Evolutionary conservation across 2,329 filamentous ascomycete species (phyloP), one percentile per base, ranked within the genome.

Genomic region (Venturia pyrina): DNA sequence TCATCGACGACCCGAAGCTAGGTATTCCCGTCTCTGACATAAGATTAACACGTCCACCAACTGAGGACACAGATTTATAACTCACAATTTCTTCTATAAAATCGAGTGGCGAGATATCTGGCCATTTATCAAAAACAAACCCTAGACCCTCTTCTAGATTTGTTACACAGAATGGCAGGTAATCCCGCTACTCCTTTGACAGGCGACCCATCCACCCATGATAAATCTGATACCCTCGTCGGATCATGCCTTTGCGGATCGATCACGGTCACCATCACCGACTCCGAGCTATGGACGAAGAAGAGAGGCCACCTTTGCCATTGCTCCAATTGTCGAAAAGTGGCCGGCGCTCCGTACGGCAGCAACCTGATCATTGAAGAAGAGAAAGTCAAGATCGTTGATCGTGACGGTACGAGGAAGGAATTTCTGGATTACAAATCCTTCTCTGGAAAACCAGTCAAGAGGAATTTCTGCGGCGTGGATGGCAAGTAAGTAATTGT

Each of bases 301-400:
- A 75, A 75, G 7, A 72, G 79, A 40, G 80, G 81, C 1, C 78
- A 81, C 68, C 71, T 82, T 8, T 83, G 81, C 71, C 79, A 83
- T 68, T 83, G 82, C 71, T 71, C 74, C 43, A 84, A 83, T 67
- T 83, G 81, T 72, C 77, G 80, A 53, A 83, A 82, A 70, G 75
- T 78, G 0, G 75, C 80, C 1, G 80, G 81, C 60, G 78, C 76
- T 5, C 78, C 76, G 64, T 75, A 78, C 2, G 69, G 77, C 0
- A 69, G 72, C 24, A 79, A 80, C 67, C 68, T 80, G 17, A 71
- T 74, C 6, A 78, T 81, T 28, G 75, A 78, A 64, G 73, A 74
- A 53, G 75, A 77, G 34, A 81, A 82, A 63, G 79, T 83, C 40
- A 72, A 74, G 3, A 77, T 82, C 46, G 71, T 76, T 10, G 80